Evolutionary conservation across 306 rosid species (phyloP).

Genomic region (Chamaecrista fasciculata): DNA sequence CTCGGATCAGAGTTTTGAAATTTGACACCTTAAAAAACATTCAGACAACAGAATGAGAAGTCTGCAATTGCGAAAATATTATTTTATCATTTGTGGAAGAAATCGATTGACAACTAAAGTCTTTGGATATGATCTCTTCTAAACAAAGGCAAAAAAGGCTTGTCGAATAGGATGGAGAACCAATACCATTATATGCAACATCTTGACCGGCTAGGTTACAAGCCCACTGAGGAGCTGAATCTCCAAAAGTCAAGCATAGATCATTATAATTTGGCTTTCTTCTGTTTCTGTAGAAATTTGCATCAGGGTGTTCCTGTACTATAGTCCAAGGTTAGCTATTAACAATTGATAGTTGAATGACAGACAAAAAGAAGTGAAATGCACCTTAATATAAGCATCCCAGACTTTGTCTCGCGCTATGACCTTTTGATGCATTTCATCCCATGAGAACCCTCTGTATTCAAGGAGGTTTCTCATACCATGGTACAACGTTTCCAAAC

Average conservation of each 20-base stretch:
- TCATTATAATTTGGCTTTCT: slow-evolving; percentile 50
- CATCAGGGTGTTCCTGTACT: slow-evolving; percentile 52
- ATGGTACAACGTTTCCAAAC: slow-evolving; percentile 44
- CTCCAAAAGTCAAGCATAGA: slow-evolving; percentile 58
- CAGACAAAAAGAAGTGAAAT: slow-evolving; percentile 18
- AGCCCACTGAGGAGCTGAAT: slow-evolving; percentile 30
- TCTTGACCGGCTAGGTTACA: slow-evolving; percentile 25
- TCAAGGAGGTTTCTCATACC: slow-evolving; percentile 47
- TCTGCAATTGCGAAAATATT: neutral
- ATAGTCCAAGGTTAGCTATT: slow-evolving; percentile 28
- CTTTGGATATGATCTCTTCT: too few relatives aligned
- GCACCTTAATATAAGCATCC: slow-evolving; percentile 54
- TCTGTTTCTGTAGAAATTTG: slow-evolving; percentile 35
- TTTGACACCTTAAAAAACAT: slow-evolving; percentile 34
- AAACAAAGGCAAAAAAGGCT: neutral
- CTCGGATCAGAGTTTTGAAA: slow-evolving; percentile 29
- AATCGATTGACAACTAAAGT: neutral
- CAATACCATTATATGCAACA: slow-evolving; percentile 22
- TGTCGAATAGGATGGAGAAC: too few relatives aligned
- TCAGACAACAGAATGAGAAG: neutral
- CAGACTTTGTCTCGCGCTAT: slow-evolving; percentile 46
- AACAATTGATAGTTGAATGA: neutral
- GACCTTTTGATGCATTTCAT: slow-evolving; percentile 47
- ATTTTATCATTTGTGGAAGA: neutral
- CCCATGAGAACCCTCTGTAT: slow-evolving; percentile 54